Evolutionary conservation across 2,329 filamentous ascomycete species (phyloP), one percentile per base, ranked within the genome.

Genomic region (Lachnellula occidentalis): DNA sequence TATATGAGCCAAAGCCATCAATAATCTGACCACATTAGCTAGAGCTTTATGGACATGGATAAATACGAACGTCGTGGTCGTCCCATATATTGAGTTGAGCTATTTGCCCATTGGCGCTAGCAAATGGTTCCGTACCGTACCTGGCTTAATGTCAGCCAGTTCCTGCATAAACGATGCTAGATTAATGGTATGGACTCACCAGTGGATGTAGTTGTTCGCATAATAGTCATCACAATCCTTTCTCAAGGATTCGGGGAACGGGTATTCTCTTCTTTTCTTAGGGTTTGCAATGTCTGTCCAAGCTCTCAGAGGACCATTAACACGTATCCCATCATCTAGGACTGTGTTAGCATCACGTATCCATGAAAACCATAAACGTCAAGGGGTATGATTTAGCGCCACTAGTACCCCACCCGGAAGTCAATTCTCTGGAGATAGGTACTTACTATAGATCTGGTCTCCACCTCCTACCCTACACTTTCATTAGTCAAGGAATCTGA

Each of bases 81-180:
- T 99, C 94, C 92, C 92, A 99, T 45, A 99, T 89, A 67, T 97
- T 99, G 61, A 99, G 75, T 81, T 96, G 95, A 1, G 94, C 86
- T 58, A 99, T 97, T 69, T 96, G 91, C 1, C 88, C 87, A 63
- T 92, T 95, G 34, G 90, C 90, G 65, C 87, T 78, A 1, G 89
- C 86, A 71, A 96, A 99, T 1, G 95, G 81, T 34, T 92, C 90
- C 55, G 81, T 88, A 45, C 83, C 82, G 67, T 94, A 96, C 83
- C 83, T 68, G 83, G 49, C 72, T 70, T 2, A 80, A 71, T 59
- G 85, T 83, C 68, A n/a, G 12, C 22, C 12, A 27, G 84, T 15
- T 79, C 73, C 39, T 37, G 6, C 34, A 2, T 27, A 5, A 24
- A 45, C 12, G 12, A 24, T 21, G 19, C 22, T 15, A 17, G 43